Base-by-base conservation (phyloP, 176 grass and related monocot genomes). In the Zea mays region DNA sequence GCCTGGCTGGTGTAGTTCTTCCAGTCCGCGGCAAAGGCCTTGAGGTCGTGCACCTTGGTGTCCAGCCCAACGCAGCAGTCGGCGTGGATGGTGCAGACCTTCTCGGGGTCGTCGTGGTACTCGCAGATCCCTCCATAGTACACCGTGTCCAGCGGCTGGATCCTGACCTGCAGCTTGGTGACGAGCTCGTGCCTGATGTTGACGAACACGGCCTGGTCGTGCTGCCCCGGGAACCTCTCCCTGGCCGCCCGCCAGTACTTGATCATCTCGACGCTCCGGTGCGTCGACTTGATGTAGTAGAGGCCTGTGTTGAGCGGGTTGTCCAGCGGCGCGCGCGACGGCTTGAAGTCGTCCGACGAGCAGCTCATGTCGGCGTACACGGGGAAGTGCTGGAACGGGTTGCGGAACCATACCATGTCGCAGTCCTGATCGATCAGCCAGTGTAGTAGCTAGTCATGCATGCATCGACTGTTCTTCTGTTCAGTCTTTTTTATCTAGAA, bases 381-480 rank as follows among this genome's bases (percentile, higher is more conserved):
- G 2, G 36, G 40, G 69, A 97, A 58, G 67, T 82, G 79, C 8
- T 58, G 85, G 52, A 97, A 88, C 1, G 93, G 87, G 76, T 92
- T 68, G 14, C 90, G 80, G 10, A 97, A 77, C 87, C 76, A 90
- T 21, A 88, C 15, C 7, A 93, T 55, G 52, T 93, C 87, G 6
- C 74, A 50, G 60, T 97, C 90, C 93, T 96, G 72, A n/a, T 2
- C 5, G 14, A 1, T 9, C 2, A 3, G 13, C 11, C 10, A 64
- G 7, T 15, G 27, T 27, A 27, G 27, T 27, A 27, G 27, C 27
- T 27, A 27, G 27, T 27, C 27, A 27, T 27, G 27, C 27, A 27
- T 27, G 27, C 27, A 27, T 27, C 27, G 27, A 27, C 27, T 27
- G 27, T 27, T 27, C 27, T 27, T 27, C 27, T 0, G 27, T 27